Conservation (phyloP, 768 basidiomycete species). For the Panaeolus cyanescens region DNA sequence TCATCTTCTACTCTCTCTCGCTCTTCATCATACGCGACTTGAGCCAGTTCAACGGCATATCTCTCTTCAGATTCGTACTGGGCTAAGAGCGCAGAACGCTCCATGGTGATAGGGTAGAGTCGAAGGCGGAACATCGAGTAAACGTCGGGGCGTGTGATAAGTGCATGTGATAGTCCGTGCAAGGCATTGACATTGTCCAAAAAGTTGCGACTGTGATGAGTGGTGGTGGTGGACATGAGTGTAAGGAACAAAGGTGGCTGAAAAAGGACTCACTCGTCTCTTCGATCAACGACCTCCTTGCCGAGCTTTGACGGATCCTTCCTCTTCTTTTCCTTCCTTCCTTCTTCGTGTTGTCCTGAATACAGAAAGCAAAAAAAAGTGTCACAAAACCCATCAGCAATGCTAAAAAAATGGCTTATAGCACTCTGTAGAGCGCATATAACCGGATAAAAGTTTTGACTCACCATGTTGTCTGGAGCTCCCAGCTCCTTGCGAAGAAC, state of each 20-base stretch:
- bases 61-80: conserved; percentile 70
- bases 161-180: conserved; percentile 58
- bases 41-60: conserved; percentile 64
- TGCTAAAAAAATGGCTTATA: conserved; percentile 7
- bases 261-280: conserved; percentile 61
- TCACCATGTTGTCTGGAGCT: conserved; percentile 43
- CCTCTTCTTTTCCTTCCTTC: conserved; percentile 66
- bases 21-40: conserved; percentile 78
- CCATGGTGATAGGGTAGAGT: conserved; percentile 71
- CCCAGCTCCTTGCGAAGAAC: conserved; percentile 28
- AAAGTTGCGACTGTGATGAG: conserved; percentile 57
- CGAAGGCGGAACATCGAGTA: conserved; percentile 68
- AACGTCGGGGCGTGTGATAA: conserved; percentile 69
- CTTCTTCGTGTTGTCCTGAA: conserved; percentile 13
- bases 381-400: background rate
- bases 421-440: conserved; percentile 6
- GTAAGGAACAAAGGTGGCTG: conserved; percentile 11
- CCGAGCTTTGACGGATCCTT: conserved; percentile 71
- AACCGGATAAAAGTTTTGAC: conserved; percentile 12
- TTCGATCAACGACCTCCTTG: conserved; percentile 72
- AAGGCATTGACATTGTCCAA: conserved; percentile 63
- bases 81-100: conserved; percentile 74
- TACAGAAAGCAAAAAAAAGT: conserved; percentile 7
- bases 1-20: conserved; percentile 81
- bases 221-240: background rate